Percentiles rank a stretch among this genome's conserved stretches.
Conservation (phyloP, 2,329 filamentous ascomycete genomes). For the Scleromitrula shiraiana region DNA sequence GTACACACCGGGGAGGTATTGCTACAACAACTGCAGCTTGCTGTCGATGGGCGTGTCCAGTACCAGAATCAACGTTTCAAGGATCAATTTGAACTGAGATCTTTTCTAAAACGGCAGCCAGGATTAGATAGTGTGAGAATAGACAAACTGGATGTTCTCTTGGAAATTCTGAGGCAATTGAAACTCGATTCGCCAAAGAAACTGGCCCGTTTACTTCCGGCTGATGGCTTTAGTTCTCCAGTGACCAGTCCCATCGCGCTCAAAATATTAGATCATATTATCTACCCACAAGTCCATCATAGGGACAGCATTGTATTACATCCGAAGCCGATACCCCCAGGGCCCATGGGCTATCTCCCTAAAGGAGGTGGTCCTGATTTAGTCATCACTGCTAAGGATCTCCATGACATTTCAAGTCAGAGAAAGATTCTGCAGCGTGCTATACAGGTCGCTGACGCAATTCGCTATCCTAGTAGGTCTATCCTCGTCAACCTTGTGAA, state of each 20-base stretch:
- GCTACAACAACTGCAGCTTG: conserved; percentile 9
- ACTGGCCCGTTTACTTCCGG: background rate
- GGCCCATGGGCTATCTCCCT: background rate
- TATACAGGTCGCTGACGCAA: background rate
- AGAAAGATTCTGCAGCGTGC: background rate
- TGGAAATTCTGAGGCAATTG: background rate
- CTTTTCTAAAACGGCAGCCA: background rate
- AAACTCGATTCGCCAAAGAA: background rate
- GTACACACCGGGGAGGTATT: conserved; percentile 11
- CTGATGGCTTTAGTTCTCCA: background rate
- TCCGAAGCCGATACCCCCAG: background rate
- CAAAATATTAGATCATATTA: background rate
- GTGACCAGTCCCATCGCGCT: background rate
- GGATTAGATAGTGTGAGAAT: background rate
- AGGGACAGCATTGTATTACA: background rate
- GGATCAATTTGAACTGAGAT: conserved; percentile 8
- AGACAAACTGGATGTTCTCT: background rate
- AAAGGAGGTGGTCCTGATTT: background rate
- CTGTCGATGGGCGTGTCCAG: conserved; percentile 1
- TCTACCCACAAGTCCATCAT: background rate
- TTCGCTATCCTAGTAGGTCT: background rate
- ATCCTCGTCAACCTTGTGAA: background rate
- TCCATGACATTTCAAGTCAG: background rate
- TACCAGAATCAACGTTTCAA: conserved; percentile 9
- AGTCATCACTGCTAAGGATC: background rate